phyloP scores from a whole-genome alignment of 2,329 filamentous ascomycete genomes.

The Atkinsonella hypoxylon region DNA sequence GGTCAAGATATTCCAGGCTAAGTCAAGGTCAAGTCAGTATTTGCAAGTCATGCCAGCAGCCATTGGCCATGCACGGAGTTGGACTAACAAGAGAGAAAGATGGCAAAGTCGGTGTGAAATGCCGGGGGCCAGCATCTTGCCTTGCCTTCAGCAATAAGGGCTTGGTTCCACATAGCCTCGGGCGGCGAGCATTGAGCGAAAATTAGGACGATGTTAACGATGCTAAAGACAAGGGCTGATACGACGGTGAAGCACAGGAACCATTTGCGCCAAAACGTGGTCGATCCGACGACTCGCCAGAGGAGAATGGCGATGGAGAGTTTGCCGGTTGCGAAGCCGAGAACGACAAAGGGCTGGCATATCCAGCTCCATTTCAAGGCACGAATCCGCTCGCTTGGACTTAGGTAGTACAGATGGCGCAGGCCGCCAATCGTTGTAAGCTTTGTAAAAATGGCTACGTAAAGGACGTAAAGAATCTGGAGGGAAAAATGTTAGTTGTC shows the following conservation, averaged over 20 bases:
- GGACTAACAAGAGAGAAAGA: conserved; percentile 4
- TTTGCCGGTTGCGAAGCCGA: conserved; percentile 6
- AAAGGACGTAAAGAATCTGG: conserved; percentile 2
- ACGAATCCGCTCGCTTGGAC: not conserved
- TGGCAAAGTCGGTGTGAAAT: not conserved
- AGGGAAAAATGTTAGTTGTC: not conserved
- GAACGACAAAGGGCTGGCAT: conserved; percentile 4
- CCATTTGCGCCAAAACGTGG: conserved; percentile 6
- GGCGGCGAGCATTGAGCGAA: conserved; percentile 5
- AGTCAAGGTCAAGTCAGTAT: not conserved
- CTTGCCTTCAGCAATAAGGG: not conserved
- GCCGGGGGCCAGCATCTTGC: not conserved
- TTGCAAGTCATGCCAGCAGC: too few relatives aligned
- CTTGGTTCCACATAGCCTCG: conserved; percentile 1
- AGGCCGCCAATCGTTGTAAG: not conserved
- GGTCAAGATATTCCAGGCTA: conserved; percentile 5
- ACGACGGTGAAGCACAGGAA: not conserved
- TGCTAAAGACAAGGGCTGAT: not conserved
- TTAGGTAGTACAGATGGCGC: not conserved
- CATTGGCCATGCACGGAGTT: too few relatives aligned
- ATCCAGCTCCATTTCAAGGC: conserved; percentile 3
- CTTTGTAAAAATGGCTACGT: not conserved
- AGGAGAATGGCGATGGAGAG: conserved; percentile 4
- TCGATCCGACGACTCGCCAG: conserved; percentile 3
- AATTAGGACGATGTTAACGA: conserved; percentile 1